These are phyloP conservation scores for Pichia heedii DNA, from an alignment of 805 yeast genomes.

Conservation along the genomic window DNA sequence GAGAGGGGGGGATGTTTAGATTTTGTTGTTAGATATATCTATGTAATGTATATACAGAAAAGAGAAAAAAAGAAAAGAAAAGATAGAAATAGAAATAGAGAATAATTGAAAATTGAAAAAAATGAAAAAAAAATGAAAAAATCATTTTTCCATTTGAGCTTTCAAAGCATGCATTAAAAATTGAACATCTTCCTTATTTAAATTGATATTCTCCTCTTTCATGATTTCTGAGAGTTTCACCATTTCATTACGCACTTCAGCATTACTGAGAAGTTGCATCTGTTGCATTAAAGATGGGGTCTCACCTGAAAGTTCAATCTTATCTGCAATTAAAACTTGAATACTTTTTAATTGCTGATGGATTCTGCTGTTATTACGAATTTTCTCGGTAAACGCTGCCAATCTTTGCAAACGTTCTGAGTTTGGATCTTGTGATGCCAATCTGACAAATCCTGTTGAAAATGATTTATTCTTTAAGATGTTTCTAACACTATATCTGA, in stretches of 20 bases:
- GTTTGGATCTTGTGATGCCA: constrained; percentile 3
- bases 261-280: constrained; percentile 22
- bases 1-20: too few relatives aligned
- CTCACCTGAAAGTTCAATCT: constrained; percentile 5
- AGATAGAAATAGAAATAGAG: too few relatives aligned
- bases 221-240: constrained; percentile 17
- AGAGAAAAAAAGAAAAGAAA: too few relatives aligned
- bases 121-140: background rate
- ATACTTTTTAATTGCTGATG: constrained; percentile 4
- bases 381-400: constrained; percentile 1
- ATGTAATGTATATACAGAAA: too few relatives aligned
- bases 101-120: too few relatives aligned
- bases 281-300: constrained; percentile 19
- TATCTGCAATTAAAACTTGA: constrained; percentile 6
- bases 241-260: constrained; percentile 20
- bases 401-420: constrained; percentile 5
- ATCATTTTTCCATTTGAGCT: constrained; percentile 9
- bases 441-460: background rate
- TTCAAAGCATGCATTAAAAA: constrained; percentile 17
- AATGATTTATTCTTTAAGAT: too few relatives aligned
- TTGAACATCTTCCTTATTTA: constrained; percentile 21
- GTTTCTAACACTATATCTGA: too few relatives aligned
- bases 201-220: constrained; percentile 17
- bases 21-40: too few relatives aligned
- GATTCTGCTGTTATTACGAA: constrained; percentile 2